phyloP scores from a whole-genome alignment of 2,329 filamentous ascomycete genomes.

The Rutstroemia sp. region DNA sequence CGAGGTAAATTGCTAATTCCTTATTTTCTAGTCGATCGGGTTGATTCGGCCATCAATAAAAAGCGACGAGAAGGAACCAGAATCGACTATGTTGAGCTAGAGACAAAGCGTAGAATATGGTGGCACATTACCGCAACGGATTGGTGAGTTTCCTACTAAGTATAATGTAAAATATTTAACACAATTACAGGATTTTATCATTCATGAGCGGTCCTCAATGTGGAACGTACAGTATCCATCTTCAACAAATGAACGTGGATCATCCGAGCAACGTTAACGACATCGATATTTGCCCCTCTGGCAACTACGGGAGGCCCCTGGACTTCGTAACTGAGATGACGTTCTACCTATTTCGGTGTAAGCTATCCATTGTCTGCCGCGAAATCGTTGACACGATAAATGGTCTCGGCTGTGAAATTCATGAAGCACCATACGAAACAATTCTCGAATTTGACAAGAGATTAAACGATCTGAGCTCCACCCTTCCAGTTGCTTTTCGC shows the following conservation, averaged over 20 bases:
- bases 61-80: slow-evolving; percentile 12
- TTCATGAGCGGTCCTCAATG: slow-evolving; percentile 30
- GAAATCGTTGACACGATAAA: slow-evolving; percentile 31
- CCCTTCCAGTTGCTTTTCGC: slow-evolving; percentile 29
- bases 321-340: slow-evolving; percentile 30
- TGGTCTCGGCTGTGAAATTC: slow-evolving; percentile 16
- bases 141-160: slow-evolving; percentile 24
- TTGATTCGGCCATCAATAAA: slow-evolving; percentile 19
- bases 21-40: slow-evolving; percentile 10
- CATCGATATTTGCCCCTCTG: slow-evolving; percentile 25
- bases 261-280: slow-evolving; percentile 33
- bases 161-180: slow-evolving; percentile 4
- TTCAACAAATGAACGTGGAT: slow-evolving; percentile 32
- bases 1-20: no score
- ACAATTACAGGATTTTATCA: slow-evolving; percentile 26
- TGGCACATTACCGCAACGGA: slow-evolving; percentile 34
- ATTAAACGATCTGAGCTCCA: slow-evolving; percentile 26
- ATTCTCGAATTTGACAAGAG: slow-evolving; percentile 31
- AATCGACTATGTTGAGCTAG: slow-evolving; percentile 26
- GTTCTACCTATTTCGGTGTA: slow-evolving; percentile 32
- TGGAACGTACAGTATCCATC: slow-evolving; percentile 33
- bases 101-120: slow-evolving; percentile 34
- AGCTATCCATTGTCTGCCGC: slow-evolving; percentile 31
- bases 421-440: slow-evolving; percentile 25
- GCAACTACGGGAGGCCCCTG: slow-evolving; percentile 10